Base-by-base conservation (phyloP, 2,329 filamentous ascomycete species). In the Monosporascus cannonballus region DNA sequence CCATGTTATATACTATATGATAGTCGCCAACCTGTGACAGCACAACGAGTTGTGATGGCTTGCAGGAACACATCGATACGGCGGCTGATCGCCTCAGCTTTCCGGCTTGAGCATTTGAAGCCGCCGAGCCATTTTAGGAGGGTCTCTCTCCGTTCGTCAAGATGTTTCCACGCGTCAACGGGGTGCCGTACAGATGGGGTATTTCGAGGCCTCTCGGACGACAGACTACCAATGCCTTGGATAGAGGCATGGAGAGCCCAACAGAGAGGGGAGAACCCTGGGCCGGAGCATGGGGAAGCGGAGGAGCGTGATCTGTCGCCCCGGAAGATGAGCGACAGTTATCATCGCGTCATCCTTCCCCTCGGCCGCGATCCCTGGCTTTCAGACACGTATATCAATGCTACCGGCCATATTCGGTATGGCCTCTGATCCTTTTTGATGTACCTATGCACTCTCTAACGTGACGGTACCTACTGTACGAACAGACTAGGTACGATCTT, bases 341-440 rank as follows among this genome's bases (percentile, higher is more conserved):
- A 85, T 65, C 83, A 87, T 63, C 80, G 79, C 52, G 80, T 87
- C 46, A 81, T 88, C 60, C 73, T 90, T 27, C 86, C 86, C 6
- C 73, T 91, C 9, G 85, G 82, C 6, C 84, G 82, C 62, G 88
- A 91, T 64, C 86, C 86, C 49, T 91, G 86, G 85, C 73, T 92
- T 14, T 77, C 88, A 11, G 88, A 92, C 65, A 87, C 84, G 0
- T 92, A 92, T 64, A 80, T 90, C 63, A 91, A 91, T 68, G 80
- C 86, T 1, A 84, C 83, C 0, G 88, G 88, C 0, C 86, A 90
- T 60, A 87, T 92, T 59, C 77, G 85, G 77, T 80, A 67, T 68
- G 80, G 18, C 30, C 39, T 18, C 14, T 34, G 17, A 45, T 18
- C 25, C 11, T n/a, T 36, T 15, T 20, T 15, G 25, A 46, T 60